Evolutionary conservation across 2,329 filamentous ascomycete genomes (phyloP).

Genomic region (Penicillium sp.): DNA sequence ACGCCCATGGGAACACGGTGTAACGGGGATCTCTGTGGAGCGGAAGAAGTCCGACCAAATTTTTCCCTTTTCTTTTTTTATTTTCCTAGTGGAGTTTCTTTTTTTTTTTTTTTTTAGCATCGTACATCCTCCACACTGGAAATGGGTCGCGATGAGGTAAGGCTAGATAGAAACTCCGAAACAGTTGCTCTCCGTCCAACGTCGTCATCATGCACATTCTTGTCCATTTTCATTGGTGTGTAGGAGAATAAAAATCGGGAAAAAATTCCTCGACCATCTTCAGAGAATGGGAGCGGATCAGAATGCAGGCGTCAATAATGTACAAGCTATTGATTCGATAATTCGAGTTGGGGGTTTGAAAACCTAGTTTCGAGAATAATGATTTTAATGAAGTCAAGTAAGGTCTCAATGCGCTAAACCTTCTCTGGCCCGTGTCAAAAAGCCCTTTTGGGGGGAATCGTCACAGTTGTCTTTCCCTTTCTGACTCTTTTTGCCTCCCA

Average conservation of each 20-base stretch:
- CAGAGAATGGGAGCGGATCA: constrained; percentile 5
- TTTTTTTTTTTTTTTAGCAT: not conserved
- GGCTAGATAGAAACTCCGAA: not conserved
- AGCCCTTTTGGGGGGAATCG: constrained; percentile 1
- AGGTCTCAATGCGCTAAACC: constrained; percentile 24
- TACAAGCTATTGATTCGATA: constrained; percentile 17
- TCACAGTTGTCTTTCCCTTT: constrained; percentile 3
- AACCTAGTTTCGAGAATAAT: not conserved
- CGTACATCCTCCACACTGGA: constrained; percentile 13
- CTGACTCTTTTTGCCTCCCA: constrained; percentile 7
- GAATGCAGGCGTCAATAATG: constrained; percentile 22
- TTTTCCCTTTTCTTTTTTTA: not conserved
- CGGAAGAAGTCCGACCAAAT: constrained; percentile 2
- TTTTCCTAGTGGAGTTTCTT: not conserved
- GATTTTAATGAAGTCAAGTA: constrained; percentile 12
- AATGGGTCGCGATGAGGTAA: constrained; percentile 5
- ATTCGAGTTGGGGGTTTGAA: not conserved
- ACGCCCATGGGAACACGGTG: not conserved
- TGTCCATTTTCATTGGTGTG: not conserved
- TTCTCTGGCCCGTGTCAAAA: constrained; percentile 20
- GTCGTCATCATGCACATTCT: constrained; percentile 19
- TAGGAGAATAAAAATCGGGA: not conserved
- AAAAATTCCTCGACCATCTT: not conserved
- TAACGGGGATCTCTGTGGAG: not conserved
- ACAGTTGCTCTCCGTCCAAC: not conserved